Base-by-base conservation (phyloP, 352 stramenopile species). In the Phytophthora foliorum region DNA sequence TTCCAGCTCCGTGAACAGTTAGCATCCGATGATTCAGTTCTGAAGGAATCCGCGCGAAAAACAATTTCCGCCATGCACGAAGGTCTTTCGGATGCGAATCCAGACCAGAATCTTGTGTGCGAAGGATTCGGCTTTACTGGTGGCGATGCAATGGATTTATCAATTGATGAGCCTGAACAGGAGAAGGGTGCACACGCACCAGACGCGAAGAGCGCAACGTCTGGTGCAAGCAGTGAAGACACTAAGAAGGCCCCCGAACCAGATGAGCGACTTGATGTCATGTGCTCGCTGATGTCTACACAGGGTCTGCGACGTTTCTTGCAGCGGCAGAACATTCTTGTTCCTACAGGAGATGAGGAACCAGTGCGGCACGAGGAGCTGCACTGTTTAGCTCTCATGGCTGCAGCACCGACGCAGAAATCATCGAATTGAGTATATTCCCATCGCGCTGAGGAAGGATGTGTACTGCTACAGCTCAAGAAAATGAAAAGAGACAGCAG, bases 251-350 rank as follows among this genome's bases (percentile, higher is more conserved):
- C 6, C 6, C 11, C 24, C 6, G 50, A 77, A 41, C 72, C 63
- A 32, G 74, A 87, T 44, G 68, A 80, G 46, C 77, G 86, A 17
- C 69, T 95, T 24, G 84, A 95, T 61, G 88, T 92, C 48, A 63
- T 95, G 49, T 95, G 88, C 71, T 95, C 88, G 50, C 63, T 95
- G 21, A 67, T 95, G 63, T 95, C 88, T n/a, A 89, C 85, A 2
- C 72, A 83, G 7, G 88, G 82, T 14, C 61, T 95, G 39, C 77
- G 85, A n/a, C 76, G 80, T 32, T 91, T 87, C 55, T 72, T 95
- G 22, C 64, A 90, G 45, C 68, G 73, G 27, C 80, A 93, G 38
- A 72, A 87, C 52, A 85, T 93, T 21, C 16, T 77, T 10, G 74
- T 90, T 22, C 51, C 80, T 1, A 46, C 58, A 4, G 59, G 75